Percentiles rank a stretch among this genome's conserved stretches.
These are phyloP conservation scores for Aspergillus versicolor DNA, from an alignment of 2,329 filamentous ascomycete species.

Conservation along the genomic window DNA sequence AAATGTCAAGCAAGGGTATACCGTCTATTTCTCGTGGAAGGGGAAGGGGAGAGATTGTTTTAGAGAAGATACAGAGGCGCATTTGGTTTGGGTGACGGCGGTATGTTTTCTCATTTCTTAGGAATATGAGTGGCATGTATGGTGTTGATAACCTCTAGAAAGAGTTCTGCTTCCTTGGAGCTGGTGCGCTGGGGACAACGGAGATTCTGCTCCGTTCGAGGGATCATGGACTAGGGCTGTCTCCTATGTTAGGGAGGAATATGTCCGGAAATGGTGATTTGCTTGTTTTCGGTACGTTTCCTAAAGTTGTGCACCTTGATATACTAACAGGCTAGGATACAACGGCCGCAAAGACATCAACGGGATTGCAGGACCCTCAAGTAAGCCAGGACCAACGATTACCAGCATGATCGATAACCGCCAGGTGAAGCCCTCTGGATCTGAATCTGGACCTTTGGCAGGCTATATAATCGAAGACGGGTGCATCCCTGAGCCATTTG, in stretches of 20 bases:
- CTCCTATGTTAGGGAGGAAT: slow-evolving; percentile 5
- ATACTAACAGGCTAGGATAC: slow-evolving; percentile 1
- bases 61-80: background rate
- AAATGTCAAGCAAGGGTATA: slow-evolving; percentile 55
- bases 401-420: slow-evolving; percentile 19
- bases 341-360: slow-evolving; percentile 27
- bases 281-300: slow-evolving; percentile 5
- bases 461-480: slow-evolving; percentile 22
- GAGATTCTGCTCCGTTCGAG: slow-evolving; percentile 15
- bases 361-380: slow-evolving; percentile 7
- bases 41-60: slow-evolving; percentile 1
- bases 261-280: slow-evolving; percentile 13
- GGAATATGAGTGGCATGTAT: background rate
- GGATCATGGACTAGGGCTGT: slow-evolving; percentile 1
- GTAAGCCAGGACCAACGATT: slow-evolving; percentile 15
- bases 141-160: slow-evolving; percentile 27
- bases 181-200: slow-evolving; percentile 13
- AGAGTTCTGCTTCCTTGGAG: slow-evolving; percentile 60
- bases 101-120: slow-evolving; percentile 42
- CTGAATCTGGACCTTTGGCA: background rate
- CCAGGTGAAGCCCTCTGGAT: background rate
- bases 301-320: no score
- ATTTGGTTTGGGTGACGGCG: slow-evolving; percentile 9
- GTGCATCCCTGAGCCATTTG: slow-evolving; percentile 16
- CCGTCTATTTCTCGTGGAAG: slow-evolving; percentile 47